Conservation (phyloP, 2,329 filamentous ascomycete species). For the Colletotrichum sidae region DNA sequence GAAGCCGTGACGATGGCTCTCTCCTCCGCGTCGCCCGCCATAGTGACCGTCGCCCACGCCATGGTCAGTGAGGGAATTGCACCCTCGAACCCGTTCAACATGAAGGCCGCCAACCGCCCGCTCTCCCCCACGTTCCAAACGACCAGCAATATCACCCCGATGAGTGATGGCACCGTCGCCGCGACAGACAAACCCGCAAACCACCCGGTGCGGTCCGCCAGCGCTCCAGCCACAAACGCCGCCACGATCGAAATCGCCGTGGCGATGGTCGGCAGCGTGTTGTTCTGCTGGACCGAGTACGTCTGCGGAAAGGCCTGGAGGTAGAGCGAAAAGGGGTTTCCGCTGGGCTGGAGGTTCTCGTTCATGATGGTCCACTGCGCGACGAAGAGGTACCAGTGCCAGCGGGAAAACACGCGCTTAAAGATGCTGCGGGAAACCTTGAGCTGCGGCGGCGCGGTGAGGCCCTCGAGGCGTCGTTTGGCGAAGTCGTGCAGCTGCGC, state of each 20-base stretch:
- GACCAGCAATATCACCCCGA: conserved; percentile 48
- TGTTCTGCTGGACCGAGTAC: conserved; percentile 54
- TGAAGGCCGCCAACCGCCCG: conserved; percentile 51
- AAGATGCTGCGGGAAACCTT: conserved; percentile 49
- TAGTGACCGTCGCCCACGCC: conserved; percentile 53
- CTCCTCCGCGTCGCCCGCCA: conserved; percentile 53
- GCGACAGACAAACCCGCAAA: conserved; percentile 49
- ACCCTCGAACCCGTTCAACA: conserved; percentile 51
- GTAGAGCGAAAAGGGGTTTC: conserved; percentile 53
- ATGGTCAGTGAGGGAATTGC: conserved; percentile 50
- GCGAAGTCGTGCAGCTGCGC: conserved; percentile 45
- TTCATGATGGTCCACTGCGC: conserved; percentile 52
- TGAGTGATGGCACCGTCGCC: conserved; percentile 48
- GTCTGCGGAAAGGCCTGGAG: conserved; percentile 49
- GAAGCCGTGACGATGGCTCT: conserved; percentile 54
- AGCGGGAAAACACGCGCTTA: conserved; percentile 49
- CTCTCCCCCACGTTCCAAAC: conserved; percentile 51
- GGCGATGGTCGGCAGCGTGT: conserved; percentile 54
- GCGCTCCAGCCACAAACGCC: conserved; percentile 46
- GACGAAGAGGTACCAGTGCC: conserved; percentile 54
- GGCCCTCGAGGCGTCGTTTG: conserved; percentile 43
- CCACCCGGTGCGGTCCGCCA: conserved; percentile 47
- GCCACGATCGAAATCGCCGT: conserved; percentile 52
- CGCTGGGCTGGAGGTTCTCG: conserved; percentile 49
- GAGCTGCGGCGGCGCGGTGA: conserved; percentile 46